These are phyloP conservation scores for Trichomonas vaginalis DNA, from an alignment of 208 protist genomes.

Conservation along the genomic window DNA sequence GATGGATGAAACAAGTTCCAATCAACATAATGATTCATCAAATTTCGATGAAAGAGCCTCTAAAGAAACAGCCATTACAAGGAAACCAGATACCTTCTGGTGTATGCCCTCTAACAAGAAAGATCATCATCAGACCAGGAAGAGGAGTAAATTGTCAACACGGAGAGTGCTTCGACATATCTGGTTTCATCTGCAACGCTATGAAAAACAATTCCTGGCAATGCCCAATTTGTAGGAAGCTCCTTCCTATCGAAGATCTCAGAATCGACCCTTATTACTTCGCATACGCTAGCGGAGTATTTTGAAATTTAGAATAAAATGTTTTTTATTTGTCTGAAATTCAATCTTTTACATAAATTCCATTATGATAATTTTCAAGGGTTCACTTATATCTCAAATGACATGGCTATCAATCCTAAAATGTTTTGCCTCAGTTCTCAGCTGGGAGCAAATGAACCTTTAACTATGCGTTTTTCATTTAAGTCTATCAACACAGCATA, in stretches of 20 bases:
- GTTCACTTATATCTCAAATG: no score
- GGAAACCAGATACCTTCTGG: not conserved
- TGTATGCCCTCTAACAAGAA: not conserved
- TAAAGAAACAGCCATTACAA: not conserved
- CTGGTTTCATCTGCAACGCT: not conserved
- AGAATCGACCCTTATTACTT: not conserved
- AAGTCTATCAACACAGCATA: no score
- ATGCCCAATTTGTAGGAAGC: not conserved
- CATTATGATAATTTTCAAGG: no score
- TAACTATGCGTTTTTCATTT: no score
- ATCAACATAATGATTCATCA: not conserved
- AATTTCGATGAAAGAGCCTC: not conserved
- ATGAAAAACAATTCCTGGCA: not conserved
- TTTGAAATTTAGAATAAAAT: no score
- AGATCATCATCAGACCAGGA: not conserved
- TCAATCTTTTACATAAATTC: no score
- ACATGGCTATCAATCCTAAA: no score
- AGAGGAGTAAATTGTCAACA: not conserved
- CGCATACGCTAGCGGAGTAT: no score
- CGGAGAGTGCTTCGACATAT: not conserved
- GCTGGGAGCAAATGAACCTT: no score
- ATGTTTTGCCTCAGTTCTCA: no score
- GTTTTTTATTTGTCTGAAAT: no score
- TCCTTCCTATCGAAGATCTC: not conserved
- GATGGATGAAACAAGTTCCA: not conserved